phyloP scores from a whole-genome alignment of 805 yeast species.

The Kuraishia molischiana region DNA sequence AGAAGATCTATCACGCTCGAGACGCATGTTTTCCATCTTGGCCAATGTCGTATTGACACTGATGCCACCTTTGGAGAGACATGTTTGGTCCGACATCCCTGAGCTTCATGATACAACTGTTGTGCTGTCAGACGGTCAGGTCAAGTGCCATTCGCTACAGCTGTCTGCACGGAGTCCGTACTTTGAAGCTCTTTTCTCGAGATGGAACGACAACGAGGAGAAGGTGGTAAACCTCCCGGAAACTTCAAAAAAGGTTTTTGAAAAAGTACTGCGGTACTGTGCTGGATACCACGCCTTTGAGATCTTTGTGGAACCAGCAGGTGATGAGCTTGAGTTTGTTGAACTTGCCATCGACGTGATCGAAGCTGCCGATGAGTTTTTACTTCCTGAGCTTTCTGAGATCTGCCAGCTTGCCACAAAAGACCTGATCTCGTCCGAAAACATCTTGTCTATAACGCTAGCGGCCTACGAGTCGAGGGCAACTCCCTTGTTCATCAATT shows the following conservation, averaged over 20 bases:
- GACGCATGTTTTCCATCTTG: not conserved
- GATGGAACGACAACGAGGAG: constrained; percentile 35
- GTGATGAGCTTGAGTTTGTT: constrained; percentile 26
- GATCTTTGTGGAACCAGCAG: constrained; percentile 23
- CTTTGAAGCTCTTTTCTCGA: constrained; percentile 49
- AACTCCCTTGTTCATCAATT: constrained; percentile 41
- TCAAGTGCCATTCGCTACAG: constrained; percentile 38
- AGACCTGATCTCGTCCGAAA: constrained; percentile 47
- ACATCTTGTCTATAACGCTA: constrained; percentile 44
- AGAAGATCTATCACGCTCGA: not conserved
- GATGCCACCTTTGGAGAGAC: not conserved
- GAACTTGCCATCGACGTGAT: constrained; percentile 47
- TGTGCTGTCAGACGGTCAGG: constrained; percentile 34
- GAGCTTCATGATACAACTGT: constrained; percentile 30
- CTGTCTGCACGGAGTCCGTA: constrained; percentile 49
- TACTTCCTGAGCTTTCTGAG: constrained; percentile 48
- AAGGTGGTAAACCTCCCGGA: constrained; percentile 31
- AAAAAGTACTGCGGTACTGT: constrained; percentile 39
- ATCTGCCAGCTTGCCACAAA: constrained; percentile 51
- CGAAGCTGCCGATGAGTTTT: constrained; percentile 51
- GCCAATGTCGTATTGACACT: not conserved
- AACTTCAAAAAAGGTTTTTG: constrained; percentile 31
- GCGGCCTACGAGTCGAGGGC: constrained; percentile 47
- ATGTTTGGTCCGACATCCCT: not conserved
- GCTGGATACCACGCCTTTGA: constrained; percentile 41